These are phyloP conservation scores for Monilinia polystroma DNA, from an alignment of 2,329 filamentous ascomycete species.

Conservation along the genomic window DNA sequence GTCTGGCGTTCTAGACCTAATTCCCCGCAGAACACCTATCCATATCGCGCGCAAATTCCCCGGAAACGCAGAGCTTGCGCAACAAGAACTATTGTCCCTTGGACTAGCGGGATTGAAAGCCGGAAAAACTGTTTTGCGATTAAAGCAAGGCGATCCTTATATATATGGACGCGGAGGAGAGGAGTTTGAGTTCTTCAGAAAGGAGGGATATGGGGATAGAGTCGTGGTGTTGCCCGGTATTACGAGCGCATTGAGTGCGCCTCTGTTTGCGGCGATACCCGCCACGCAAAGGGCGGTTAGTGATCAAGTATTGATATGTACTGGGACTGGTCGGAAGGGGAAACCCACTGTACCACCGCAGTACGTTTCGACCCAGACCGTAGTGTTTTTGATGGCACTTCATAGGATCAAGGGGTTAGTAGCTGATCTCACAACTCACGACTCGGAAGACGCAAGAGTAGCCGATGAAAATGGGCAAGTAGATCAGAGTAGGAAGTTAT, in stretches of 20 bases:
- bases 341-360: constrained; percentile 77
- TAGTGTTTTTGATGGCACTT: constrained; percentile 93
- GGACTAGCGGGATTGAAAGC: constrained; percentile 67
- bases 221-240: constrained; percentile 81
- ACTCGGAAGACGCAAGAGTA: constrained; percentile 42
- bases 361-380: constrained; percentile 73
- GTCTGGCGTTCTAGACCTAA: constrained; percentile 78
- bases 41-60: constrained; percentile 97
- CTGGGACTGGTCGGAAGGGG: constrained; percentile 90
- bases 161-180: constrained; percentile 94
- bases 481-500: constrained; percentile 48
- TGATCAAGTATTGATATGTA: constrained; percentile 94
- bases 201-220: constrained; percentile 63
- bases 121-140: constrained; percentile 78
- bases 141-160: constrained; percentile 97
- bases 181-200: constrained; percentile 81
- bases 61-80: constrained; percentile 90
- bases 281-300: constrained; percentile 85
- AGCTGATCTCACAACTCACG: constrained; percentile 58
- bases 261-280: constrained; percentile 84
- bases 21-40: constrained; percentile 84
- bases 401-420: constrained; percentile 79
- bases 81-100: constrained; percentile 80
- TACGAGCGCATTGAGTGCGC: constrained; percentile 82
- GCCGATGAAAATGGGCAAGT: constrained; percentile 37